Evolutionary conservation across 2,329 filamentous ascomycete species (phyloP), one percentile per base, ranked within the genome.

Genomic region (Colletotrichum endophyticum): DNA sequence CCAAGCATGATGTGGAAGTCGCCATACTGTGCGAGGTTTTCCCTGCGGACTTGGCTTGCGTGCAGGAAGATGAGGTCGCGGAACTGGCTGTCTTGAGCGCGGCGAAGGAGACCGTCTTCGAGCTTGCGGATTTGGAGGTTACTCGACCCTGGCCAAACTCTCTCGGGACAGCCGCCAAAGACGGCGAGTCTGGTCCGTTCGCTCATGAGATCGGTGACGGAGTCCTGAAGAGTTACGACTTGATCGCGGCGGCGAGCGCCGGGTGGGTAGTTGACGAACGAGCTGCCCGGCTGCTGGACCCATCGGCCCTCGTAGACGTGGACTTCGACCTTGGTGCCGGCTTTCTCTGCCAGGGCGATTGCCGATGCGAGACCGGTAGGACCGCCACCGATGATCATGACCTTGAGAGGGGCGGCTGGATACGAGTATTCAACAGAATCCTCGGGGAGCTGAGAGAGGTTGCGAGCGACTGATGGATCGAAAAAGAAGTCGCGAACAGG

Each of bases 91-190:
- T 81, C 80, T 72, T 85, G 83, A n/a, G 81, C 83, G 8, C 83
- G 81, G 44, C 79, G 79, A n/a, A 85, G 81, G 25, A 85, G 79
- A 8, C 83, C 78, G 57, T 85, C 83, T 56, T 85, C 84, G n/a
- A 85, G 83, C 78, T 85, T 85, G 59, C 84, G 83, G 68, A 85
- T 85, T 74, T 85, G 83, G 27, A 85, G 83, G 66, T 85, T 85
- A 25, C 82, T 82, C 9, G 83, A 84, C 0, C 81, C 83, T 6
- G 84, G 84, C 84, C 84, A 85, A 0, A 85, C 84, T 2, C 79
- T 76, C 72, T 85, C 84, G 1, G 83, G 82, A 4, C 82, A 78
- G 1, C 82, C 83, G 3, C 80, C 80, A 62, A 84, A 62, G 19
- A 62, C 59, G 0, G 59, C 59, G 2, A 32, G 28, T 8, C 59